Base-by-base conservation (phyloP, 345 rosid species). In the Turritis glabra region DNA sequence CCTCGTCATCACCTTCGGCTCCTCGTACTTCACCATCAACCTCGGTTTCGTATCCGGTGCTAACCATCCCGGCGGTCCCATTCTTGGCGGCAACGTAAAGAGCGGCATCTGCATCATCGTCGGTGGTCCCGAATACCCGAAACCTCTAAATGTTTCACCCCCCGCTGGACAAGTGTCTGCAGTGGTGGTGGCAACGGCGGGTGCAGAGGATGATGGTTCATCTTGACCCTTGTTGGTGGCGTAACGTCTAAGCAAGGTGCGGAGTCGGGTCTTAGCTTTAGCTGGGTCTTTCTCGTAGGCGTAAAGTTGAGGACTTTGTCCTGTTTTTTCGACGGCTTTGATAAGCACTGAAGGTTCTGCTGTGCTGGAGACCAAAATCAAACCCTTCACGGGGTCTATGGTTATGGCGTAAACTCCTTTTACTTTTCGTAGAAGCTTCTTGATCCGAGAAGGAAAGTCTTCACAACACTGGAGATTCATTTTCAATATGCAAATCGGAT, bases 201-300 rank as follows among this genome's bases (percentile, higher is more conserved):
- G 25, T 2, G 25, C 25, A 18, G 62, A 19, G 1, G 63, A 5
- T 11, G 57, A 7, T 18, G 61, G 53, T 8, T 73, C 48, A 5
- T 73, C 53, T 29, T 9, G 27, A 1, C 0, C n/a, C 27, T 64
- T 25, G 3, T 63, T 10, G 15, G n/a, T 7, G n/a, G 41, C 43
- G 68, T 75, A 59, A 67, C 61, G 73, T 33, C 67, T 60, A 3
- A 75, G 74, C 50, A 75, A 51, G 29, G 62, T 4, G 0, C 48
- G 22, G 35, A 75, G 68, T 10, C 5, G 47, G 21, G 55, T 40
- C 48, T 60, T 68, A n/a, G 69, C 79, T 19, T 41, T 51, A 3
- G 63, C 22, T 59, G 79, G 74, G 56, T 75, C 74, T 21, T 41
- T 51, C 63, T 75, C 79, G 26, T 75, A 75, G 26, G 56, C 79